Conservation (phyloP, 108 stramenopile genomes). For the Fragilaria radians region DNA sequence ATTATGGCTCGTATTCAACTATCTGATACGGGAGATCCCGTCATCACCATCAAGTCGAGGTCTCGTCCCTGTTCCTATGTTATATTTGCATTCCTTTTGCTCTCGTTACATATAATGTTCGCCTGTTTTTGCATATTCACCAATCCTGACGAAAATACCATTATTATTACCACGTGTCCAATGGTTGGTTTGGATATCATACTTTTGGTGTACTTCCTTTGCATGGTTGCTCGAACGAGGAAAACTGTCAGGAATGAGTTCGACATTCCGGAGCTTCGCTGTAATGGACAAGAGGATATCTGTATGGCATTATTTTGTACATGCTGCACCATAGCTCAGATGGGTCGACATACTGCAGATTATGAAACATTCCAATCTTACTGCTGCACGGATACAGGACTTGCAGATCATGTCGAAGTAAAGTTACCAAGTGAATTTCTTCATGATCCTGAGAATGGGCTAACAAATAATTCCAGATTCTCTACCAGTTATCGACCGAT, state of each 20-base stretch:
- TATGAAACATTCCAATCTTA: conserved; percentile 14
- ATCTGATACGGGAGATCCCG: conserved; percentile 8
- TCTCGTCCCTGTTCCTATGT: neutral
- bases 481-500: neutral
- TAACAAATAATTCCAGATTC: neutral
- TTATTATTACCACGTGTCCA: neutral
- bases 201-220: conserved; percentile 9
- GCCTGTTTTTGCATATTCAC: neutral
- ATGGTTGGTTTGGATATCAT: conserved; percentile 6
- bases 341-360: conserved; percentile 29
- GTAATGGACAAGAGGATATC: conserved; percentile 20
- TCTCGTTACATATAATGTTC: neutral
- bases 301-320: conserved; percentile 16
- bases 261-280: conserved; percentile 12
- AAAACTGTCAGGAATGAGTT: conserved; percentile 10
- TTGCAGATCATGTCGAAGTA: conserved; percentile 14
- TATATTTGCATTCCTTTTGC: neutral
- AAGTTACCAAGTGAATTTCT: conserved; percentile 4
- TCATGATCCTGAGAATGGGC: neutral
- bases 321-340: conserved; percentile 23
- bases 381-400: conserved; percentile 30
- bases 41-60: neutral
- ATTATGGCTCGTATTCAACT: conserved; percentile 24
- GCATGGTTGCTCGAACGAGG: conserved; percentile 7
- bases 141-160: neutral